Evolutionary conservation across 495 filamentous ascomycete species (phyloP).

Genomic region (Paragyromitra xinjiangensis): DNA sequence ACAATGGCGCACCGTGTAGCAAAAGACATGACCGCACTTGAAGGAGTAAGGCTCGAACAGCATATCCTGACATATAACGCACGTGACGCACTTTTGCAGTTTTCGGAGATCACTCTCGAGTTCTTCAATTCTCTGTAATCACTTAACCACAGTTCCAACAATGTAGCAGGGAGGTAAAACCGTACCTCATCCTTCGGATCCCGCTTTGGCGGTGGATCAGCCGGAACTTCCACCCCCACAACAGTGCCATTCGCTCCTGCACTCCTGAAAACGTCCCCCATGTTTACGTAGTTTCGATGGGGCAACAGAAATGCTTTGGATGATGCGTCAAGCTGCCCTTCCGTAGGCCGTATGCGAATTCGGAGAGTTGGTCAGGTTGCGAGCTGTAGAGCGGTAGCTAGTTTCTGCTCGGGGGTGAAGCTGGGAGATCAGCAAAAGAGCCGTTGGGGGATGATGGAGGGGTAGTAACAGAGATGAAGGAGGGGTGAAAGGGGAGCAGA

Average conservation of each 20-base stretch:
- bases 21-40: constrained; percentile 78
- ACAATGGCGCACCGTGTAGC: constrained; percentile 67
- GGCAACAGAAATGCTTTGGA: background rate
- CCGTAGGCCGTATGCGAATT: constrained; percentile 7
- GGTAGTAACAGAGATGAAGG: constrained; percentile 6
- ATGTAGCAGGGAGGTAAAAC: constrained; percentile 1
- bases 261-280: constrained; percentile 31
- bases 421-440: constrained; percentile 3
- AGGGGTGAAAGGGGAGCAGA: constrained; percentile 24
- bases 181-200: constrained; percentile 50
- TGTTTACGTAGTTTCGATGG: constrained; percentile 8
- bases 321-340: constrained; percentile 16
- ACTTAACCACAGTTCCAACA: constrained; percentile 32
- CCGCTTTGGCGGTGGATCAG: constrained; percentile 30
- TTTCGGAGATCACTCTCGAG: constrained; percentile 59
- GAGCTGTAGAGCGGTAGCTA: constrained; percentile 10
- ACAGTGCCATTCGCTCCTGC: constrained; percentile 8
- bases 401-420: constrained; percentile 19
- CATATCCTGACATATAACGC: constrained; percentile 74
- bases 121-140: constrained; percentile 58
- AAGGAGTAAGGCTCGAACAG: constrained; percentile 78
- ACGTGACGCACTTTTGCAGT: constrained; percentile 63
- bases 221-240: constrained; percentile 11
- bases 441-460: constrained; percentile 11
- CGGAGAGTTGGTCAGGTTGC: constrained; percentile 2